These are phyloP conservation scores for Debaryomycetaceae sp. DNA, from an alignment of 1,139 yeast genomes.

Conservation along the genomic window DNA sequence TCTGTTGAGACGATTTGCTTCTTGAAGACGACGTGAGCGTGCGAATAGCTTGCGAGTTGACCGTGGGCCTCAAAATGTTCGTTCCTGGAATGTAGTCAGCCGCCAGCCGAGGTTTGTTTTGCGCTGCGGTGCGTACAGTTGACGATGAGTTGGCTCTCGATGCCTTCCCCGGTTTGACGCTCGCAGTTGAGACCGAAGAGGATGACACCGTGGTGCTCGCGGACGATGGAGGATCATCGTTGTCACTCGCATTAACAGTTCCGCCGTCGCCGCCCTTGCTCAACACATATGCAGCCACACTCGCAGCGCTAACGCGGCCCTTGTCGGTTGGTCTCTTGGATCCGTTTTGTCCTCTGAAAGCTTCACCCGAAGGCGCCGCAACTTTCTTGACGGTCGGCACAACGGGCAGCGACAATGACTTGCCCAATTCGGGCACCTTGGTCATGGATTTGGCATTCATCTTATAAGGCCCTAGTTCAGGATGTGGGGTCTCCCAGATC, in stretches of 20 bases:
- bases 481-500: slow-evolving; percentile 72
- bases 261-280: slow-evolving; percentile 21
- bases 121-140: too few relatives aligned
- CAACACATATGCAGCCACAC: slow-evolving; percentile 44
- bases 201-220: slow-evolving; percentile 6
- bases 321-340: neutral
- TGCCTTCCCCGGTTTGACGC: slow-evolving; percentile 2
- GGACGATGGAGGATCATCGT: slow-evolving; percentile 4
- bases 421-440: slow-evolving; percentile 43
- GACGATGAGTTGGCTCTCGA: neutral
- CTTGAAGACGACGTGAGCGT: slow-evolving; percentile 6
- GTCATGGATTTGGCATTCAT: slow-evolving; percentile 56
- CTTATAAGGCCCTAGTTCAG: slow-evolving; percentile 67
- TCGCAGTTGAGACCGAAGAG: slow-evolving; percentile 4
- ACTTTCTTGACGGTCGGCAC: slow-evolving; percentile 1
- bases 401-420: slow-evolving; percentile 15
- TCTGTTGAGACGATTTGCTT: slow-evolving; percentile 5
- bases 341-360: neutral
- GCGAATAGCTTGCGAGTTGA: slow-evolving; percentile 34
- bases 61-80: slow-evolving; percentile 50
- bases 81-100: slow-evolving; percentile 53
- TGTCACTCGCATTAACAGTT: slow-evolving; percentile 9
- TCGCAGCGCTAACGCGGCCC: slow-evolving; percentile 30
- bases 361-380: neutral
- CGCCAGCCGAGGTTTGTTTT: slow-evolving; percentile 3